Conservation (phyloP, 305 asterid genomes). For the Rubia peregrina region DNA sequence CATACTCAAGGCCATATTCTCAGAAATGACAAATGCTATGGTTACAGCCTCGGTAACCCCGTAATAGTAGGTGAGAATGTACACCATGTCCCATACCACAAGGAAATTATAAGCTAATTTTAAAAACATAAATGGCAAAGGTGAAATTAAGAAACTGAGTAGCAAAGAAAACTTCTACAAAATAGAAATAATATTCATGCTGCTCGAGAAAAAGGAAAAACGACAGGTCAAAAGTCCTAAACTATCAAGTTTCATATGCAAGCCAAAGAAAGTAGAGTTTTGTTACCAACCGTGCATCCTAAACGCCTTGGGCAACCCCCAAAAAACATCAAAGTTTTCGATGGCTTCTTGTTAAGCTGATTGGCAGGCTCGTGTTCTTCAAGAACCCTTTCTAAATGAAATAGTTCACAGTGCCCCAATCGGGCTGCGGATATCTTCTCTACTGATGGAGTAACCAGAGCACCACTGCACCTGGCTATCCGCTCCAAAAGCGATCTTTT, state of each 20-base stretch:
- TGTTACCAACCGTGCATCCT: slow-evolving; percentile 84
- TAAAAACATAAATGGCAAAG: not conserved
- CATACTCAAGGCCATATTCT: not conserved
- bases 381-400: slow-evolving; percentile 65
- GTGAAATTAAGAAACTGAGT: not conserved
- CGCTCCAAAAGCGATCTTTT: slow-evolving; percentile 71
- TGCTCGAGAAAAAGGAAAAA: not conserved
- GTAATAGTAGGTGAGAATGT: not conserved
- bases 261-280: not conserved
- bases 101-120: not conserved
- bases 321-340: slow-evolving; percentile 86
- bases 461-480: slow-evolving; percentile 90
- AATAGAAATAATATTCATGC: not conserved
- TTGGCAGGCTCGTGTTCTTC: slow-evolving; percentile 69
- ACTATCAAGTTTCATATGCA: not conserved
- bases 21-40: not conserved
- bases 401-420: slow-evolving; percentile 85
- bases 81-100: not conserved
- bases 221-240: not conserved
- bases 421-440: slow-evolving; percentile 63
- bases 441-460: slow-evolving; percentile 66
- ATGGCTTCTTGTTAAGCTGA: slow-evolving; percentile 66
- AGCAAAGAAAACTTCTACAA: not conserved
- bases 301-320: slow-evolving; percentile 95
- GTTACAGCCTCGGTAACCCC: not conserved